Percentiles rank a stretch among this genome's conserved stretches.
phyloP scores from a whole-genome alignment of 169 alveolate species.

The Theileria orientalis region DNA sequence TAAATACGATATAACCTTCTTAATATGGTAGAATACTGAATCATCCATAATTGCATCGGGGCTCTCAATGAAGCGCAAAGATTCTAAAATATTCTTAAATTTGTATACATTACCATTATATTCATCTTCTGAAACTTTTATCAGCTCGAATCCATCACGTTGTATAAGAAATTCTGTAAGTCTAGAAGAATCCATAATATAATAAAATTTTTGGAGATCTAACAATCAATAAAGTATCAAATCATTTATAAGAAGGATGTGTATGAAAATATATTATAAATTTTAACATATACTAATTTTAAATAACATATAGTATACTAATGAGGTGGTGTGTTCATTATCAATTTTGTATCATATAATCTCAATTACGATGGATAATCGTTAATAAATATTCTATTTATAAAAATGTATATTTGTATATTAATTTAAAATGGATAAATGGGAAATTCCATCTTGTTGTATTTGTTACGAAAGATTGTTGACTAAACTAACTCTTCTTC shows the following conservation, averaged over 20 bases:
- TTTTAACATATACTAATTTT: background rate
- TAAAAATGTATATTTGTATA: background rate
- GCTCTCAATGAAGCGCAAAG: slow-evolving; percentile 47
- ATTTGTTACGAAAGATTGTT: slow-evolving; percentile 57
- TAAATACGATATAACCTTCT: slow-evolving; percentile 69
- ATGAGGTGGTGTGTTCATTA: background rate
- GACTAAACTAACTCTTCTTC: slow-evolving; percentile 25
- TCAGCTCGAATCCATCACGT: slow-evolving; percentile 26
- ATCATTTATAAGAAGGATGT: no score
- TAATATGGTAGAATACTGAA: slow-evolving; percentile 66
- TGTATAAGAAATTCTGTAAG: slow-evolving; percentile 13
- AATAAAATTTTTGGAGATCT: background rate
- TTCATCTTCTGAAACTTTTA: slow-evolving; percentile 37
- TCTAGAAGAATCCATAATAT: slow-evolving; percentile 8
- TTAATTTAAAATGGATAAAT: slow-evolving; percentile 24
- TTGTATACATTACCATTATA: slow-evolving; percentile 4
- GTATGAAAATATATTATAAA: no score
- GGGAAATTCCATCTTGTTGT: slow-evolving; percentile 62
- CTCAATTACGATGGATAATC: no score
- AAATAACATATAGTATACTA: background rate
- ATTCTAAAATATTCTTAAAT: slow-evolving; percentile 14
- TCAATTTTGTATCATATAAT: no score
- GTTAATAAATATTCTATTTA: no score
- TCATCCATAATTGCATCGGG: slow-evolving; percentile 76
- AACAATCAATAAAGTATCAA: no score